Evolutionary conservation across 2,329 filamentous ascomycete genomes (phyloP).

Genomic region (Aspergillus alliaceus): DNA sequence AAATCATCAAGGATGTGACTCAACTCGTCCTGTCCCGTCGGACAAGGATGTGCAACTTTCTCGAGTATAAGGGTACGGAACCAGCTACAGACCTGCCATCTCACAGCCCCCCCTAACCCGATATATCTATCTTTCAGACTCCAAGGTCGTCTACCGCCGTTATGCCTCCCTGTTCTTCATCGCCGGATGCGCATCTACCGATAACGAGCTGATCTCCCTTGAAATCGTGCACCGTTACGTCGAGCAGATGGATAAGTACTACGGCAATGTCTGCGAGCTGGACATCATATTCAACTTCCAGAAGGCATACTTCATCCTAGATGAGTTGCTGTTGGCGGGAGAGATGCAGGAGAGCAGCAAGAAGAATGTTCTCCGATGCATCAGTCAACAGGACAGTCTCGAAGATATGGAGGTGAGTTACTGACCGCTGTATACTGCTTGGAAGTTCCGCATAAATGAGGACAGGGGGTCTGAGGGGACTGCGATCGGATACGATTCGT

Average conservation of each 20-base stretch:
- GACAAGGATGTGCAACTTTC: conserved; percentile 99
- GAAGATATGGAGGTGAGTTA: conserved; percentile 97
- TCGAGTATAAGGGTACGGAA: conserved; percentile 89
- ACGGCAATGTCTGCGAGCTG: conserved; percentile 98
- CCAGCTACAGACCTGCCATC: background rate
- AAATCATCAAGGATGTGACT: conserved; percentile 99
- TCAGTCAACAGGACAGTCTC: conserved; percentile 93
- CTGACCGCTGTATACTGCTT: conserved; percentile 5
- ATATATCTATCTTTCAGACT: conserved; percentile 66
- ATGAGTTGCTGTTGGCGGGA: conserved; percentile 90
- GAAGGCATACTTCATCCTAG: conserved; percentile 98
- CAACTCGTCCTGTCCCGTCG: conserved; percentile 93
- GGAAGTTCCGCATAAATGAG: background rate
- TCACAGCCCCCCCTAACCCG: conserved; percentile 3
- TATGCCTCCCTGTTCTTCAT: conserved; percentile 99
- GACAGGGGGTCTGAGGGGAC: background rate
- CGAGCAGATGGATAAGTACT: conserved; percentile 99
- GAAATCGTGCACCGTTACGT: conserved; percentile 99
- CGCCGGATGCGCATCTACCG: conserved; percentile 91
- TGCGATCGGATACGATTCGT: background rate
- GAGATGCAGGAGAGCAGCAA: conserved; percentile 99
- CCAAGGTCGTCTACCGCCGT: conserved; percentile 96
- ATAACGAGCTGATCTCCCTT: conserved; percentile 97
- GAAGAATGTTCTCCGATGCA: conserved; percentile 95
- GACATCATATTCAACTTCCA: conserved; percentile 99